Conservation (phyloP, 2,329 filamentous ascomycete genomes). For the Neonectria faginata region DNA sequence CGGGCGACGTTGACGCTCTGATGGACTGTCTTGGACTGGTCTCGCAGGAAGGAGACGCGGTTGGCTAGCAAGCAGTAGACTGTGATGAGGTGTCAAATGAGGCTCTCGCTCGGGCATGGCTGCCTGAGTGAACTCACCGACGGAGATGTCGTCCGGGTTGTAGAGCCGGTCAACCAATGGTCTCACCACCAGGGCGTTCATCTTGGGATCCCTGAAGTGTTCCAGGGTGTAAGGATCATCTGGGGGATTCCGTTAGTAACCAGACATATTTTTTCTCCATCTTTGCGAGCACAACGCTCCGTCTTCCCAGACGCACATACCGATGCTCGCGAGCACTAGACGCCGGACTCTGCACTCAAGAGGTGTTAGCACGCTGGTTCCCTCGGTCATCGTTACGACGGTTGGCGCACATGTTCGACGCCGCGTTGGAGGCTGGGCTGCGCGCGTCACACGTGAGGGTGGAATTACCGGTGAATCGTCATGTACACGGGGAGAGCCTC, state of each 20-base stretch:
- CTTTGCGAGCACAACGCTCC: neutral
- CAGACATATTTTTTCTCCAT: neutral
- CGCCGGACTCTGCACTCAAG: slow-evolving; percentile 45
- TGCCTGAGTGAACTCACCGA: slow-evolving; percentile 56
- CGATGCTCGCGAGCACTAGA: slow-evolving; percentile 45
- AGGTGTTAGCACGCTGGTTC: slow-evolving; percentile 40
- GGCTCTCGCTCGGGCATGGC: neutral
- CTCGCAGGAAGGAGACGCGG: slow-evolving; percentile 74
- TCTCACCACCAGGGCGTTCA: slow-evolving; percentile 74
- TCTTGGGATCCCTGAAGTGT: slow-evolving; percentile 73
- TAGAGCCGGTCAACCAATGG: slow-evolving; percentile 77
- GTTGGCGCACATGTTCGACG: neutral
- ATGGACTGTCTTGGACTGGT: slow-evolving; percentile 73
- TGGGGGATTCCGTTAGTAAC: slow-evolving; percentile 34
- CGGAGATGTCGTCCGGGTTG: slow-evolving; percentile 72
- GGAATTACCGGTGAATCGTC: slow-evolving; percentile 46
- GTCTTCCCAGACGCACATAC: slow-evolving; percentile 24
- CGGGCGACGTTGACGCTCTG: slow-evolving; percentile 77
- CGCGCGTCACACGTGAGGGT: slow-evolving; percentile 2
- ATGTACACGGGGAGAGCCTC: slow-evolving; percentile 44
- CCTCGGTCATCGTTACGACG: neutral
- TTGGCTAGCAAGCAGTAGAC: slow-evolving; percentile 81
- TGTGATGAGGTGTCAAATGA: slow-evolving; percentile 42
- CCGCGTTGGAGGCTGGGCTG: slow-evolving; percentile 2
- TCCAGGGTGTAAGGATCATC: slow-evolving; percentile 64